Conservation (phyloP, 176 grass and related monocot genomes). For the Miscanthus lutarioriparius region DNA sequence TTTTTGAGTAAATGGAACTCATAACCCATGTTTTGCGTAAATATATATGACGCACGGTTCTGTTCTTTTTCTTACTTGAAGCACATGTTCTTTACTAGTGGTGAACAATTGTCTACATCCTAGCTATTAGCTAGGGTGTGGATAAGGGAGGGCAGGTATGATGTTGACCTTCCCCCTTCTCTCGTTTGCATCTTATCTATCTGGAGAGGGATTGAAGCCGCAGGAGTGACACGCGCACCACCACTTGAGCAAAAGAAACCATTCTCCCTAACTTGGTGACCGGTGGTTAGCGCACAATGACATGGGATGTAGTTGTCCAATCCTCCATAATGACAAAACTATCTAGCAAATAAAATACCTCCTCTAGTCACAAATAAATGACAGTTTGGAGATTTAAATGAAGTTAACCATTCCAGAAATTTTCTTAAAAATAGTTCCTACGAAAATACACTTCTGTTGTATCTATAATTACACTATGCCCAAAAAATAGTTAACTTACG, state of each 20-base stretch:
- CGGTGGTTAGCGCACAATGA: not conserved
- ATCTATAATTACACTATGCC: not conserved
- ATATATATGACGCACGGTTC: not conserved
- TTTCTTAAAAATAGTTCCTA: not conserved
- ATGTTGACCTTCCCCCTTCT: not conserved
- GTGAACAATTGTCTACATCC: not conserved
- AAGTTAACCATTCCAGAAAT: not conserved
- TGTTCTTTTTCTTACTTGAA: not conserved
- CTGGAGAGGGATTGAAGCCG: not conserved
- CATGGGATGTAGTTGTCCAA: not conserved
- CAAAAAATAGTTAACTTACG: not conserved
- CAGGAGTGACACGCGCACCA: not conserved
- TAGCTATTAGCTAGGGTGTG: not conserved
- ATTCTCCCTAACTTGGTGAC: not conserved
- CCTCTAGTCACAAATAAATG: not conserved
- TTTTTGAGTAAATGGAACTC: not conserved
- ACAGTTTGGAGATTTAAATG: not conserved
- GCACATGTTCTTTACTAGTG: not conserved
- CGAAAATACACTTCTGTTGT: too few relatives aligned
- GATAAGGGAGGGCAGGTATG: conserved; percentile 37
- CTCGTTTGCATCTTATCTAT: not conserved
- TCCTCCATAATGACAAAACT: not conserved
- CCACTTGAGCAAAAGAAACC: not conserved
- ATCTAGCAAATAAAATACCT: not conserved
- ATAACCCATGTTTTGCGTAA: not conserved